These are phyloP conservation scores for Fusarium odoratissimum DNA, from an alignment of 2,329 filamentous ascomycete genomes.

Conservation along the genomic window DNA sequence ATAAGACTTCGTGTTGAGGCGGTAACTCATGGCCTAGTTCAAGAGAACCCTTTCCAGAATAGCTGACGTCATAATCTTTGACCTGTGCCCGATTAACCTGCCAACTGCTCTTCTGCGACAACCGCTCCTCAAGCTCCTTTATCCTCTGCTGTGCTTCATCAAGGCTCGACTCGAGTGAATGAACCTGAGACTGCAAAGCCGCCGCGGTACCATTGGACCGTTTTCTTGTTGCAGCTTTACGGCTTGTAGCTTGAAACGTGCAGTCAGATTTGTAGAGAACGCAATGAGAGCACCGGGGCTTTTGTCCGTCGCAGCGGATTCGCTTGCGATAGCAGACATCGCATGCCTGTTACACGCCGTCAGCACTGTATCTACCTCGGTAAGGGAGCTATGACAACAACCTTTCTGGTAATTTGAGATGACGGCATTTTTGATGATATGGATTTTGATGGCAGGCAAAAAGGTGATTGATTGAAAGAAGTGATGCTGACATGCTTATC, in stretches of 20 bases:
- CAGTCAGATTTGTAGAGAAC: not conserved
- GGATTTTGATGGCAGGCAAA: rapidly evolving
- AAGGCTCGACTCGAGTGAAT: not conserved
- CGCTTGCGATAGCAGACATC: conserved; percentile 32
- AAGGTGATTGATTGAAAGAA: no score
- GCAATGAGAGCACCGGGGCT: conserved; percentile 27
- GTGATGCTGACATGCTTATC: not conserved
- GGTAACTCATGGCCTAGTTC: not conserved
- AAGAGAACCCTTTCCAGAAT: rapidly evolving
- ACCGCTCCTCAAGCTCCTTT: not conserved
- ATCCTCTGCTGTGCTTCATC: not conserved
- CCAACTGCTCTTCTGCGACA: not conserved
- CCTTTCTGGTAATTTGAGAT: not conserved
- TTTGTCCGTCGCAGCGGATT: conserved; percentile 27
- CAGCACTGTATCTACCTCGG: rapidly evolving
- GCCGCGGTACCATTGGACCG: rapidly evolving
- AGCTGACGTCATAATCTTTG: not conserved
- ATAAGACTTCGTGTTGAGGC: not conserved
- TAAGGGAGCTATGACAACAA: rapidly evolving
- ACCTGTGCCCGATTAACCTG: rapidly evolving
- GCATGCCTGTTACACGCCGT: conserved; percentile 3
- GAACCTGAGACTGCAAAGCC: not conserved
- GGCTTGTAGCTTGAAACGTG: conserved; percentile 2
- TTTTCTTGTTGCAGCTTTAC: not conserved
- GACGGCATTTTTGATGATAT: not conserved